Conservation (phyloP, 2,329 filamentous ascomycete genomes). For the Xylariaceae sp. region DNA sequence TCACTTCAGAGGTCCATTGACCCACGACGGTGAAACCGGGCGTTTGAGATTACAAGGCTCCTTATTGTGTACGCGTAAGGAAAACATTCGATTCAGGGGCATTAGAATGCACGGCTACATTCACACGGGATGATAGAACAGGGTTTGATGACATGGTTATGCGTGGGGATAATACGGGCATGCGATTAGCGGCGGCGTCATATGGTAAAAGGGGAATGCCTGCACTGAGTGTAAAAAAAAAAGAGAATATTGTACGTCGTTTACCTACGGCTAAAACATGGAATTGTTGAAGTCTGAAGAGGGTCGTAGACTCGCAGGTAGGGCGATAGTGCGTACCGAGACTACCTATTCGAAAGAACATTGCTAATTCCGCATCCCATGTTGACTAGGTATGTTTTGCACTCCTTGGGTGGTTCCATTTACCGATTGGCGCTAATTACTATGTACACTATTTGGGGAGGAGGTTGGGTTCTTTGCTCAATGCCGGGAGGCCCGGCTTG, state of each 20-base stretch:
- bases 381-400: too few relatives aligned
- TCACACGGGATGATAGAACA: not conserved
- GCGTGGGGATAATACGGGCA: not conserved
- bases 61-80: not conserved
- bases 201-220: not conserved
- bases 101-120: not conserved
- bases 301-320: not conserved
- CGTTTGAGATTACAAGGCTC: not conserved
- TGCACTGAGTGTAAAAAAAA: not conserved
- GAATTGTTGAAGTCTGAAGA: too few relatives aligned
- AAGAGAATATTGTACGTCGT: not conserved
- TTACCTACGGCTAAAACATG: not conserved
- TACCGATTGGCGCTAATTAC: too few relatives aligned
- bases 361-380: too few relatives aligned
- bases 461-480: too few relatives aligned
- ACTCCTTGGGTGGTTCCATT: too few relatives aligned
- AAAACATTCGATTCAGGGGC: not conserved
- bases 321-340: not conserved
- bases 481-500: too few relatives aligned
- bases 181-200: not conserved
- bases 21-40: not conserved
- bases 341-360: too few relatives aligned
- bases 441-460: too few relatives aligned
- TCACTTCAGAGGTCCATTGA: slow-evolving; percentile 59
- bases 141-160: not conserved